phyloP scores from a whole-genome alignment of 305 asterid genomes.

The Nicotiana rustica region DNA sequence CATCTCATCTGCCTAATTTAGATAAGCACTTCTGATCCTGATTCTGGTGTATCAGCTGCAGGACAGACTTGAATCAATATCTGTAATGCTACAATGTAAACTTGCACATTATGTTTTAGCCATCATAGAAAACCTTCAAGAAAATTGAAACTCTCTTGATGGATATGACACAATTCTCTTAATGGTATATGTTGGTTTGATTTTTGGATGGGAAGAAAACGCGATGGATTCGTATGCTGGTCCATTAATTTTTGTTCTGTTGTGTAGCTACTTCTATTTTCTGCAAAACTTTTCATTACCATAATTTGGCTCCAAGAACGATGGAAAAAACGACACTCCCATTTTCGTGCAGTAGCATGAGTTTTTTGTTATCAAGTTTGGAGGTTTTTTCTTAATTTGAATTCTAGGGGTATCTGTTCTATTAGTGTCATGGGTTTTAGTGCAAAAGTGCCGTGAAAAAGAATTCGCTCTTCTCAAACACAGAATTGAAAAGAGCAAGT shows the following conservation, averaged over 20 bases:
- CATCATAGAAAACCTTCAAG: background rate
- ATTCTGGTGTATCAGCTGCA: background rate
- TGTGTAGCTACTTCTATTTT: background rate
- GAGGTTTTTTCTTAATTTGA: no score
- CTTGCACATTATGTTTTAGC: background rate
- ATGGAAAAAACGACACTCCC: no score
- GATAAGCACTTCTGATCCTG: background rate
- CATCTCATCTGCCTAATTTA: background rate
- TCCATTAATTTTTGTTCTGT: background rate
- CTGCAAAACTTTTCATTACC: background rate
- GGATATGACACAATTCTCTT: background rate
- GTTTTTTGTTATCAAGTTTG: no score
- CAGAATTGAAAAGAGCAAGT: no score
- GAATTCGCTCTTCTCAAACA: no score
- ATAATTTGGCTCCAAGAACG: background rate
- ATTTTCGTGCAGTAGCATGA: no score
- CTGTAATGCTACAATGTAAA: background rate
- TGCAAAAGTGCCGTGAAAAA: no score
- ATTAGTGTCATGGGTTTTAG: no score
- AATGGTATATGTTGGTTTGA: background rate
- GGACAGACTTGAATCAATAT: background rate
- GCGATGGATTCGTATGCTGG: background rate
- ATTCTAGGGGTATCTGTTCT: no score
- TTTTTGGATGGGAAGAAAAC: background rate
- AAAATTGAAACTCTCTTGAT: background rate